These are phyloP conservation scores for Sodiomyces alkalinus DNA, from an alignment of 2,329 filamentous ascomycete genomes.

Conservation along the genomic window DNA sequence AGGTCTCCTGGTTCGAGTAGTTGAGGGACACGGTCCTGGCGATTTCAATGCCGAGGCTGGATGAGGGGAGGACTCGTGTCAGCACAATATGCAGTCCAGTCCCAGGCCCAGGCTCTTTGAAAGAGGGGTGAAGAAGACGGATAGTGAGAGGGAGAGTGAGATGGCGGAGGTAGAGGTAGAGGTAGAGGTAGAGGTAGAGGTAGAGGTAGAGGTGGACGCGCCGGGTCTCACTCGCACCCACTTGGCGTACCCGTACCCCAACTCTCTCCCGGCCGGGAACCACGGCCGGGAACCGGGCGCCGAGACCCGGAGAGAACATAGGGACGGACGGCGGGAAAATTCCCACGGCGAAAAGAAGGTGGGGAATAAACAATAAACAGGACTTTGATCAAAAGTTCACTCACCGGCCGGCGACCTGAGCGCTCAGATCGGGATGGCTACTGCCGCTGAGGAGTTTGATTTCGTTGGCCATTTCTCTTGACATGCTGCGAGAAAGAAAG, in stretches of 20 bases:
- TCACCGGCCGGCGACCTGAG: conserved; percentile 15
- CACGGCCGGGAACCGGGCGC: too few species aligned
- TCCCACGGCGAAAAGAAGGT: conserved; percentile 3
- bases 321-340: too few species aligned
- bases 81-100: neutral
- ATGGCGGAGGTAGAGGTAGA: too few species aligned
- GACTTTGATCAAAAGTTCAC: conserved; percentile 1
- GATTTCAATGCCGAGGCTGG: conserved; percentile 49
- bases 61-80: neutral
- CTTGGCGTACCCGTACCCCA: too few species aligned
- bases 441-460: conserved; percentile 21
- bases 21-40: conserved; percentile 56
- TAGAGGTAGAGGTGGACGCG: too few species aligned
- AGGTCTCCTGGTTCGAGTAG: conserved; percentile 65
- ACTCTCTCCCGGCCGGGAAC: too few species aligned
- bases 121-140: neutral
- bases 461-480: conserved; percentile 18
- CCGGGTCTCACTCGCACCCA: too few species aligned
- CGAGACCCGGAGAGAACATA: too few species aligned
- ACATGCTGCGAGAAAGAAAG: conserved; percentile 1
- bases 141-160: too few species aligned
- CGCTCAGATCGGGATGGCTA: conserved; percentile 18
- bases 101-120: conserved; percentile 2
- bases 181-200: too few species aligned
- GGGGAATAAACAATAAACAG: conserved; percentile 1